phyloP scores from a whole-genome alignment of 2,329 filamentous ascomycete genomes.

The Penicillium polonicum region DNA sequence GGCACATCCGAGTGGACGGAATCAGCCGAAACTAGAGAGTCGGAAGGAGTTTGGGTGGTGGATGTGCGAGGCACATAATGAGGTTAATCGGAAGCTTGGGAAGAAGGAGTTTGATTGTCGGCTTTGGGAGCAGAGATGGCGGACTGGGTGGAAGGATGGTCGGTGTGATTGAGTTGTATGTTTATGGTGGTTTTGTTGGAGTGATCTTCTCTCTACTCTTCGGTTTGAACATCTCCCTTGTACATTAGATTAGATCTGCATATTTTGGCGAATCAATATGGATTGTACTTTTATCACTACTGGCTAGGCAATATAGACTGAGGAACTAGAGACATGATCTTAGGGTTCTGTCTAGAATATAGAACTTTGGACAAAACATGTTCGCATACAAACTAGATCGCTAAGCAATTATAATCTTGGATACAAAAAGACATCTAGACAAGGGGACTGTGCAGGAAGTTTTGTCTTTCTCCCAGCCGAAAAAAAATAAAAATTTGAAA shows the following conservation, averaged over 20 bases:
- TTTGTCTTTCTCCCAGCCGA: conserved; percentile 22
- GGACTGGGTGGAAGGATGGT: conserved; percentile 76
- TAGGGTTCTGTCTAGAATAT: neutral
- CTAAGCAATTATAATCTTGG: conserved; percentile 37
- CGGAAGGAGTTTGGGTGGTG: conserved; percentile 50
- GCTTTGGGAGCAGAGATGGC: conserved; percentile 91
- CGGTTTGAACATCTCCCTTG: conserved; percentile 12
- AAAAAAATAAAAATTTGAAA: conserved; percentile 6
- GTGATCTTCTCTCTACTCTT: conserved; percentile 14
- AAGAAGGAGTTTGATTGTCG: conserved; percentile 88
- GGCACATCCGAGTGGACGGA: conserved; percentile 54
- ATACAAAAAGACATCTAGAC: conserved; percentile 36
- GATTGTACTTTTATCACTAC: neutral
- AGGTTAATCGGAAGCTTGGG: conserved; percentile 69
- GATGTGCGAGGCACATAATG: conserved; percentile 54
- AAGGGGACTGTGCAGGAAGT: conserved; percentile 20
- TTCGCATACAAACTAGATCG: conserved; percentile 33
- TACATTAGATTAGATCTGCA: conserved; percentile 15
- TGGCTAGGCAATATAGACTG: neutral
- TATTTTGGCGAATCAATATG: conserved; percentile 8
- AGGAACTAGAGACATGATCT: neutral
- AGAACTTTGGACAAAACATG: conserved; percentile 11
- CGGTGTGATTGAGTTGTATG: conserved; percentile 55
- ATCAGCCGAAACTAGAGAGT: conserved; percentile 61
- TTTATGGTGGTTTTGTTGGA: neutral